Conservation (phyloP, 306 rosid genomes). For the Lathyrus aphaca region DNA sequence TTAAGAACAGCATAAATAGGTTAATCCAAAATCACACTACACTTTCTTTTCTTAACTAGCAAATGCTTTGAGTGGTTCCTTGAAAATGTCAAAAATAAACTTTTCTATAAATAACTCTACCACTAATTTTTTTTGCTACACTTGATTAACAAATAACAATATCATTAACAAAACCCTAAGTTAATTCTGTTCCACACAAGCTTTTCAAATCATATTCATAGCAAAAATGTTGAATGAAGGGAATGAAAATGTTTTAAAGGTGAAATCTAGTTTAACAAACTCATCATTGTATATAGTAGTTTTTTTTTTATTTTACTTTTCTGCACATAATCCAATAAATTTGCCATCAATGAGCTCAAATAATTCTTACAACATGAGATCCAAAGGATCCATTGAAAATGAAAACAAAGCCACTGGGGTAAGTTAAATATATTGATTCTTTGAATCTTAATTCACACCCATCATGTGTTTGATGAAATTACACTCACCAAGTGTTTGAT, state of each 20-base stretch:
- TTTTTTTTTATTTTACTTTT: background rate
- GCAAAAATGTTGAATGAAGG: slow-evolving; percentile 13
- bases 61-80: slow-evolving; percentile 10
- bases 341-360: slow-evolving; percentile 37
- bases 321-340: slow-evolving; percentile 8
- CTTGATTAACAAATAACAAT: slow-evolving; percentile 11
- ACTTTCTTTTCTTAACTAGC: background rate
- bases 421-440: slow-evolving; percentile 4
- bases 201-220: slow-evolving; percentile 40
- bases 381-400: slow-evolving; percentile 39
- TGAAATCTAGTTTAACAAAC: slow-evolving; percentile 5
- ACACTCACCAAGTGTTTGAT: too few species aligned
- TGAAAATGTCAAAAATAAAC: slow-evolving; percentile 42
- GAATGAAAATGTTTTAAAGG: slow-evolving; percentile 10
- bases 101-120: slow-evolving; percentile 32
- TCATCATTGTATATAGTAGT: background rate
- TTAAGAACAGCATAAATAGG: background rate
- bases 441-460: background rate
- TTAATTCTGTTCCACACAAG: slow-evolving; percentile 43
- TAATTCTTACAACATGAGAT: slow-evolving; percentile 46
- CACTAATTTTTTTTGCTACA: slow-evolving; percentile 25
- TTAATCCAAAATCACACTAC: background rate
- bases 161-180: slow-evolving; percentile 31
- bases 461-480: background rate
- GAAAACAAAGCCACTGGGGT: slow-evolving; percentile 42